A percentile compares a stretch with the other conserved stretches of the same genome.
Evolutionary conservation across 176 grass and related monocot species (phyloP).

Genomic region (Lolium rigidum): DNA sequence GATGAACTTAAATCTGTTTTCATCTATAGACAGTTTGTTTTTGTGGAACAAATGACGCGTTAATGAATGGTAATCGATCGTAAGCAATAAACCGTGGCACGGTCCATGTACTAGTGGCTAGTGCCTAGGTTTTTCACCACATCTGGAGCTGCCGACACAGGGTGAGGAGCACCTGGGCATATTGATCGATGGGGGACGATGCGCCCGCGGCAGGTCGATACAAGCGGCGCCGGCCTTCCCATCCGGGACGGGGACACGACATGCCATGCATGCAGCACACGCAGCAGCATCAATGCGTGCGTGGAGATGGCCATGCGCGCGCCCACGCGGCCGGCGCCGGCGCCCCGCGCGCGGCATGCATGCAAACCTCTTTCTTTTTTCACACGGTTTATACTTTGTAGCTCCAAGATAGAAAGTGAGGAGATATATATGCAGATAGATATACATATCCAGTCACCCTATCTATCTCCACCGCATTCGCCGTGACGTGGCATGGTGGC

Average conservation of each 20-base stretch:
- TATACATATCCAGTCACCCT: not conserved
- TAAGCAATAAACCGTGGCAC: no score
- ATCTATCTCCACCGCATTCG: not conserved
- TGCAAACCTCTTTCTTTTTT: not conserved
- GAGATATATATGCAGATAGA: not conserved
- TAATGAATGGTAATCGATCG: no score
- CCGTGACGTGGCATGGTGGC: not conserved
- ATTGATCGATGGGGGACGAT: not conserved
- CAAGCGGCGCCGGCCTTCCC: conserved; percentile 13
- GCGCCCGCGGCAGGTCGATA: conserved; percentile 6
- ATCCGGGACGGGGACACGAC: not conserved
- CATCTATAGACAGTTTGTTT: no score
- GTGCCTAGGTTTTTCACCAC: not conserved
- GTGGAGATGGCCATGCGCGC: not conserved
- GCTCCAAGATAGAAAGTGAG: not conserved
- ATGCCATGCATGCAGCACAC: conserved; percentile 23
- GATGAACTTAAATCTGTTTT: no score
- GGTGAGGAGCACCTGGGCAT: not conserved
- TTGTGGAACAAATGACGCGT: no score
- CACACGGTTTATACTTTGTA: not conserved
- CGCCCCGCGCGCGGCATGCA: not conserved
- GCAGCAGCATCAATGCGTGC: not conserved
- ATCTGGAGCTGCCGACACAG: conserved; percentile 10
- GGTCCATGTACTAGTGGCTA: no score
- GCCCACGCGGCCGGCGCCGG: conserved; percentile 12